These are phyloP conservation scores for Ciborinia camelliae DNA, from an alignment of 2,329 filamentous ascomycete genomes.

Conservation along the genomic window DNA sequence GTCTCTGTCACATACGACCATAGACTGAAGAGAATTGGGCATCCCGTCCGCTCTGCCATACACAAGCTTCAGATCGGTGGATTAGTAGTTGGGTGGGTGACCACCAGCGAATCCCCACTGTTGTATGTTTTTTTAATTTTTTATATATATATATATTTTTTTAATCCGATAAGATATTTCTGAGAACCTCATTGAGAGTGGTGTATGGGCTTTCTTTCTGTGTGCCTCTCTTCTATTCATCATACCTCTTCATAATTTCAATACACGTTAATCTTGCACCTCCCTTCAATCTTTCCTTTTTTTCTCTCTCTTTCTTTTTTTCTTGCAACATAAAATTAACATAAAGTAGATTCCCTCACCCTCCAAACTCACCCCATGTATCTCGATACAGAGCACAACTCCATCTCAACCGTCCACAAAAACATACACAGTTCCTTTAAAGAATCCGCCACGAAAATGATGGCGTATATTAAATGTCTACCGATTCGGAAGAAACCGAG, in stretches of 20 bases:
- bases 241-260: neutral
- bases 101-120: slow-evolving; percentile 17
- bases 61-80: slow-evolving; percentile 17
- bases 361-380: slow-evolving; percentile 83
- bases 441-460: slow-evolving; percentile 75
- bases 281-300: too few species aligned
- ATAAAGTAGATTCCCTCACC: slow-evolving; percentile 64
- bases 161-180: too few species aligned
- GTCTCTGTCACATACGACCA: neutral
- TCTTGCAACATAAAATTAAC: too few species aligned
- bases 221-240: neutral
- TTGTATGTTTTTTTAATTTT: neutral
- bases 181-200: neutral
- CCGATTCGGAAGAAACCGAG: slow-evolving; percentile 54
- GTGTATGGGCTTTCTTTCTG: too few species aligned
- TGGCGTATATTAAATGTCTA: slow-evolving; percentile 60
- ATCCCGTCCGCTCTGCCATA: slow-evolving; percentile 18
- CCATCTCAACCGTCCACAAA: slow-evolving; percentile 60
- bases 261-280: neutral
- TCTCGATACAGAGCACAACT: slow-evolving; percentile 77
- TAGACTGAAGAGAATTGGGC: slow-evolving; percentile 18
- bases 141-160: too few species aligned
- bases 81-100: slow-evolving; percentile 19
- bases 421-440: slow-evolving; percentile 73
- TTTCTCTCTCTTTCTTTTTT: too few species aligned